Base-by-base conservation (phyloP, 345 rosid genomes). In the Abelmoschus esculentus region DNA sequence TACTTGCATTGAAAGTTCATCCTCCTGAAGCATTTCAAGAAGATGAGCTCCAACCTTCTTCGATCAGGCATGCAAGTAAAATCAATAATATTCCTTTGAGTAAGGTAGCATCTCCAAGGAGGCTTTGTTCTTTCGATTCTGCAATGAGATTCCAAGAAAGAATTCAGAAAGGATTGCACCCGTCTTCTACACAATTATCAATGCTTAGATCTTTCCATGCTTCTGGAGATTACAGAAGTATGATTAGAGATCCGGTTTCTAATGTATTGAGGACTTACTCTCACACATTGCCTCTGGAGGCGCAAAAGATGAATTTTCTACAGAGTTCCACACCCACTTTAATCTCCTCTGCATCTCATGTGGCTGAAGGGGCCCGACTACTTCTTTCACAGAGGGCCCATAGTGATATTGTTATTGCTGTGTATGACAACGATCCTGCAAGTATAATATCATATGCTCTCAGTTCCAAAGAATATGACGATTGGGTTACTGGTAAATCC, bases 371-470 rank as follows among this genome's bases (percentile, higher is more conserved):
- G 28, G 97, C 97, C 70, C 81, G 86, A 63, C 79, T 95, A 78
- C 75, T 95, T 67, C 86, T 88, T 70, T 86, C 93, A 36, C 89
- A 80, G 67, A 75, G 83, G 7, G 84, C 81, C 40, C 78, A 78
- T 3, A 79, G 79, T 67, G 91, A 86, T 65, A 69, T 92, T 3
- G 95, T 90, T 72, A 67, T 92, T 63, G 92, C 97, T 69, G 97
- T 96, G 56, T 89, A 86, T 56, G 98, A 92, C n/a, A 79, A 85
- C 80, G 99, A 96, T 76, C 98, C 97, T 2, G 86, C 88, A 46
- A 96, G 99, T 66, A 80, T 92, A 32, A 87, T 96, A 57, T 87
- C 99, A 0, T 92, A 86, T 83, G 99, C 96, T 63, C 89, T 96
- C 34, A 83, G 82, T 76, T 89, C 96, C 71, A 89, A 83, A 81